Conservation (phyloP, 345 rosid genomes). For the Gossypium ekmanianum region DNA sequence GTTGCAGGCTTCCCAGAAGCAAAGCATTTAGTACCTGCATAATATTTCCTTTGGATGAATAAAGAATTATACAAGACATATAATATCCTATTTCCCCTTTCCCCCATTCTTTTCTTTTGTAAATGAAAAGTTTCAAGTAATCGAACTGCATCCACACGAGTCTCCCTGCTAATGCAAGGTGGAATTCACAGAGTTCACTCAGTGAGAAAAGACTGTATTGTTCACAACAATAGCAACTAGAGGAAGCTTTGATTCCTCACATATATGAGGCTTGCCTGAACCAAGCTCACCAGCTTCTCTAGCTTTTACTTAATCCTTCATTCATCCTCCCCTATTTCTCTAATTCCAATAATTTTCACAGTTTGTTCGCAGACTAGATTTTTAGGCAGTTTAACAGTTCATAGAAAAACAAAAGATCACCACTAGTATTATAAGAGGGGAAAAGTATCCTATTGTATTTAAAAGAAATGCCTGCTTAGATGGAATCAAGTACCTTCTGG, state of each 20-base stretch:
- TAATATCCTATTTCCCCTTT: background rate
- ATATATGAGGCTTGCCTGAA: background rate
- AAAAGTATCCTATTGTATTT: background rate
- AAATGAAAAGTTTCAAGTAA: background rate
- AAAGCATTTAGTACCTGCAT: conserved; percentile 73
- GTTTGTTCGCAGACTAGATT: background rate
- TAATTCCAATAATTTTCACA: background rate
- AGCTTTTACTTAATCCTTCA: conserved; percentile 4
- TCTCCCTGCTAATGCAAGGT: background rate
- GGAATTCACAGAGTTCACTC: background rate
- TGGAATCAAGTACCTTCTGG: conserved; percentile 45
- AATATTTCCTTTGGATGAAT: background rate
- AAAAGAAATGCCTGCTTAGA: background rate
- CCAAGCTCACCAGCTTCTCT: background rate
- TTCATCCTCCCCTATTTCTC: background rate
- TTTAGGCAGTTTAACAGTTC: background rate
- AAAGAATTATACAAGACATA: background rate
- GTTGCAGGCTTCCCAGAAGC: conserved; percentile 91
- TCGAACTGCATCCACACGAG: background rate
- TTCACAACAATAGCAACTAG: background rate
- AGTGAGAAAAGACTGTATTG: background rate
- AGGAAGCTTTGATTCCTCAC: background rate
- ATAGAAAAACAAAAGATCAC: background rate
- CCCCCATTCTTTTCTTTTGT: background rate
- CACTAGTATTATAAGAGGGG: background rate